Evolutionary conservation across 805 yeast genomes (phyloP), one percentile per base, ranked within the genome.

Genomic region (Dipodascopsis uninucleata): DNA sequence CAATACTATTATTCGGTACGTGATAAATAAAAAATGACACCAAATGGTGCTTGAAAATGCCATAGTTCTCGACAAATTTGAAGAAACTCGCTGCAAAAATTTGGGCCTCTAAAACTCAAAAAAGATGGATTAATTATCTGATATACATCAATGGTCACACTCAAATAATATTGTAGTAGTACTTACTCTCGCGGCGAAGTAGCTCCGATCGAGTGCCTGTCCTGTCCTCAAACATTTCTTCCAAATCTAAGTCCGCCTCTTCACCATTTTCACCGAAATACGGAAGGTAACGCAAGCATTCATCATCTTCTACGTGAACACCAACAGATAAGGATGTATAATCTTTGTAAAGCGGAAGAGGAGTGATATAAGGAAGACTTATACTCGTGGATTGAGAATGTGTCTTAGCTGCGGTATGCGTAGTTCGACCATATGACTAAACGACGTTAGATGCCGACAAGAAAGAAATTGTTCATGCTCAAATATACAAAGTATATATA

Each of bases 201-300:
- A 34, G 33, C 18, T 45, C 51, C 9, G 36, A 35, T 2, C 36
- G 52, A 17, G 40, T 35, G 24, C 43, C 53, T 4, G 53, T 49
- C 18, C 42, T 39, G 23, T 49, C 53, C 31, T 49, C 52, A 35
- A 49, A 49, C 31, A 43, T 43, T 28, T 49, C 53, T 22, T 49
- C 53, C 22, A 49, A 37, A 23, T 49, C 22, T 12, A 49, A 33
- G 3, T 51, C 53, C 3, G 39, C 41, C 24, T 49, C 53, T 35
- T 49, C 53, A 12, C 52, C 53, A 33, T 49, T 49, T 24, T 49
- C 53, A 5, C 53, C 53, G 29, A 49, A 49, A 22, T 49, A 49
- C 5, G 53, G 53, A 34, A 47, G 41, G 23, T 49, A 49, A 3
- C 52, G 39, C 20, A 49, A 29, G 17, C 36, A 20, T 33, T 49